phyloP scores from a whole-genome alignment of 176 grass and related monocot genomes.

The Musa itinerans region DNA sequence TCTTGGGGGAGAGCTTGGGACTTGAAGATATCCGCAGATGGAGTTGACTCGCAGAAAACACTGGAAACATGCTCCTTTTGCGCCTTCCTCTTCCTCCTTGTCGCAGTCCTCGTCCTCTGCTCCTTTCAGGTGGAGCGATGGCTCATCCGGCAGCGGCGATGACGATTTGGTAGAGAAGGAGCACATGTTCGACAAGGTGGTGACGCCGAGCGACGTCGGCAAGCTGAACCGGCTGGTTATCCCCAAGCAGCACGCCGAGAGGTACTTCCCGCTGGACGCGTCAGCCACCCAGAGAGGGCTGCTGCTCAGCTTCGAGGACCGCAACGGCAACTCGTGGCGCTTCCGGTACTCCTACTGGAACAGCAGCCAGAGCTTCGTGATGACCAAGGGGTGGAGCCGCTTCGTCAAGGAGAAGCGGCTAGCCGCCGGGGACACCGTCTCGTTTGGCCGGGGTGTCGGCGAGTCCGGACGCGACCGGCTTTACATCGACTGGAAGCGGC shows the following conservation, averaged over 20 bases:
- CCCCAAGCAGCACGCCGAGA: too few relatives aligned
- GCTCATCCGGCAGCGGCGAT: constrained; percentile 1
- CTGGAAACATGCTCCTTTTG: background rate
- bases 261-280: constrained; percentile 14
- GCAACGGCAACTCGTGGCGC: constrained; percentile 54
- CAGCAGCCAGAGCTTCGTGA: constrained; percentile 98
- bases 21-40: background rate
- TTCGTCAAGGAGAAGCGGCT: constrained; percentile 94
- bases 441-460: constrained; percentile 41
- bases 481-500: constrained; percentile 80
- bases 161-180: constrained; percentile 48
- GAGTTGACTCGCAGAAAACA: constrained; percentile 27
- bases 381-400: constrained; percentile 97
- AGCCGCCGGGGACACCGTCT: constrained; percentile 66
- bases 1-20: too few relatives aligned
- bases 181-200: constrained; percentile 49
- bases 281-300: constrained; percentile 41
- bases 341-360: constrained; percentile 99
- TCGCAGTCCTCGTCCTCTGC: constrained; percentile 5
- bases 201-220: too few relatives aligned
- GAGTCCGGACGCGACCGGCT: constrained; percentile 34
- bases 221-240: too few relatives aligned
- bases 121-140: constrained; percentile 7
- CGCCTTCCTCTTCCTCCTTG: constrained; percentile 17
- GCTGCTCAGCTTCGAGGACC: constrained; percentile 82